phyloP scores from a whole-genome alignment of 257 asterid genomes.

The Plantago major region DNA sequence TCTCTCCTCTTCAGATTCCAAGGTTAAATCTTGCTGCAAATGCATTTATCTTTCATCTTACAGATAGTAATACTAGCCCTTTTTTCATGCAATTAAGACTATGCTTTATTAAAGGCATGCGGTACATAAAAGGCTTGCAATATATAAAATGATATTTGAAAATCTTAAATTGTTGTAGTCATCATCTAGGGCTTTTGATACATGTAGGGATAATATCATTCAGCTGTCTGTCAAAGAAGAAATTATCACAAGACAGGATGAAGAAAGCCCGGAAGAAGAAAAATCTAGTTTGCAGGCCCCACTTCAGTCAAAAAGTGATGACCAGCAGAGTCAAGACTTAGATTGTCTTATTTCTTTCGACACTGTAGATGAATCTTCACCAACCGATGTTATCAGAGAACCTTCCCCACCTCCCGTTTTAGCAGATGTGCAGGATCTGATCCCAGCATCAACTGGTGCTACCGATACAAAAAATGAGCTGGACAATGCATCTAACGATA shows the following conservation, averaged over 20 bases:
- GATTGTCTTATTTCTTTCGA: constrained; percentile 80
- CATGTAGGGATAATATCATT: constrained; percentile 35
- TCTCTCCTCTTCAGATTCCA: constrained; percentile 49
- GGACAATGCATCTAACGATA: constrained; percentile 42
- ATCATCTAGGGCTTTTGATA: constrained; percentile 22
- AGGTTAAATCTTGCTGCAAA: constrained; percentile 40
- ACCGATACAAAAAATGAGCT: constrained; percentile 37
- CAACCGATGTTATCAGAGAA: constrained; percentile 53
- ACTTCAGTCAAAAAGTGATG: constrained; percentile 36
- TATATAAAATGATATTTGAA: too few relatives aligned
- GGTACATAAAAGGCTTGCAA: too few relatives aligned
- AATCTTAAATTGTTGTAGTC: constrained; percentile 4
- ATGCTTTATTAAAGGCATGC: constrained; percentile 1
- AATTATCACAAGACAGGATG: constrained; percentile 32
- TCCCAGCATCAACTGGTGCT: constrained; percentile 41
- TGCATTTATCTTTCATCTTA: constrained; percentile 7
- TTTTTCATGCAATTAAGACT: constrained; percentile 8
- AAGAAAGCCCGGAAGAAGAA: constrained; percentile 40
- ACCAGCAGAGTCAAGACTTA: constrained; percentile 47
- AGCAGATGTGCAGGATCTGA: constrained; percentile 80
- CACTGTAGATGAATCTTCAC: constrained; percentile 41
- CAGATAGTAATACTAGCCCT: constrained; percentile 2
- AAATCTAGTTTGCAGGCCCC: constrained; percentile 35
- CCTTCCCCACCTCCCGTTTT: constrained; percentile 85
- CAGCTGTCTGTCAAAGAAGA: constrained; percentile 51